Conservation (phyloP, 495 filamentous ascomycete species). For the Neurospora sp. region DNA sequence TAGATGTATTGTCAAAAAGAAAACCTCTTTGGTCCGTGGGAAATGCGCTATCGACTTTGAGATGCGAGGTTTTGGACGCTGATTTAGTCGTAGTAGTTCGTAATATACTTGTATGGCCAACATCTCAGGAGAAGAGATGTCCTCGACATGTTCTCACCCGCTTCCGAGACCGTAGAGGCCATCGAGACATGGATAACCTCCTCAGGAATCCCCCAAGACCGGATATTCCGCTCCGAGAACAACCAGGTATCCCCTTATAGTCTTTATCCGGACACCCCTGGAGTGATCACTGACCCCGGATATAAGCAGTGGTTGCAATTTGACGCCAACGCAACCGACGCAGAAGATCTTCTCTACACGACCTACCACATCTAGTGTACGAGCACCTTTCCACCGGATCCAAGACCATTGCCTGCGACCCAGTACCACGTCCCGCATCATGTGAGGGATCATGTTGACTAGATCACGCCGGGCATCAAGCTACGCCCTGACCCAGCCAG, state of each 20-base stretch:
- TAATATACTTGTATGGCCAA: constrained; percentile 39
- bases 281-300: neutral
- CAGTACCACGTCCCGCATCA: constrained; percentile 45
- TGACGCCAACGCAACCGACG: constrained; percentile 42
- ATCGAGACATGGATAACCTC: constrained; percentile 40
- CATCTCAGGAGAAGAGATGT: constrained; percentile 40
- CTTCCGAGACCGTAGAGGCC: constrained; percentile 26
- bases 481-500: constrained; percentile 13
- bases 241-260: constrained; percentile 13
- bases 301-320: constrained; percentile 37
- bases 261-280: neutral
- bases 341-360: constrained; percentile 43
- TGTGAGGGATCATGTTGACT: constrained; percentile 46
- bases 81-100: too few relatives aligned
- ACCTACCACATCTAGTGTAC: constrained; percentile 47
- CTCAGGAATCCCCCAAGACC: constrained; percentile 35
- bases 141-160: constrained; percentile 42
- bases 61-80: too few relatives aligned
- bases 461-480: constrained; percentile 46
- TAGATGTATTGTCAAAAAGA: too few relatives aligned
- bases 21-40: too few relatives aligned
- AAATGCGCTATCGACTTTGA: too few relatives aligned
- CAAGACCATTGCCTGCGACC: constrained; percentile 21
- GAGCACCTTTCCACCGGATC: constrained; percentile 27
- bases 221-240: constrained; percentile 13